phyloP scores from a whole-genome alignment of 148 eudicot genomes.

The Silene uniflora region DNA sequence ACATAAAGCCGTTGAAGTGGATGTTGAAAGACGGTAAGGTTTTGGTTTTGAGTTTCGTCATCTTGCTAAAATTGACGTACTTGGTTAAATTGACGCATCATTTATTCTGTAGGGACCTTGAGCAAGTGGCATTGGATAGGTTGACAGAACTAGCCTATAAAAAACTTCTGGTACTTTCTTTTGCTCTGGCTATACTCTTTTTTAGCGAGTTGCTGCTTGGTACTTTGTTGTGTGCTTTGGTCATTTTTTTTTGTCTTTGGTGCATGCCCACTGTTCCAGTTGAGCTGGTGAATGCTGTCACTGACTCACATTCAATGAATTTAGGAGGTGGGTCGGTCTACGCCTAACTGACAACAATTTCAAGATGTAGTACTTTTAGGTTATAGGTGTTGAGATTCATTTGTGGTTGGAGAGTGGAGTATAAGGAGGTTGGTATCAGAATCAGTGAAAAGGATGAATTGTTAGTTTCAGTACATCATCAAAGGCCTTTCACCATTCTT shows the following conservation, averaged over 20 bases:
- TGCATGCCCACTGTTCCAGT: neutral
- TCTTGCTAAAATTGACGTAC: neutral
- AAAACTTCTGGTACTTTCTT: conserved; percentile 58
- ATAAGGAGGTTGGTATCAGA: too few relatives aligned
- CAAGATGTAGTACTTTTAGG: neutral
- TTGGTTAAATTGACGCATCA: conserved; percentile 5
- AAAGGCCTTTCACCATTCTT: too few relatives aligned
- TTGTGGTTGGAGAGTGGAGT: too few relatives aligned
- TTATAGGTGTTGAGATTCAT: too few relatives aligned
- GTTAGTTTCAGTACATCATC: too few relatives aligned
- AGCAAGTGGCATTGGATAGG: conserved; percentile 63
- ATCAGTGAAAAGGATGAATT: too few relatives aligned
- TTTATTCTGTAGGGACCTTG: conserved; percentile 56
- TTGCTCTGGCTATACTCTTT: neutral
- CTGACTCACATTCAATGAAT: neutral
- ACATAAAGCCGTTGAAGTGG: conserved; percentile 44
- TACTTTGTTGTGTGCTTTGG: neutral
- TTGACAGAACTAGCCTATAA: conserved; percentile 64
- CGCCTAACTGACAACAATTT: neutral
- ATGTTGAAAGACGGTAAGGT: conserved; percentile 47
- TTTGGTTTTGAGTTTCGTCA: neutral
- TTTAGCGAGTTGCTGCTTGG: neutral
- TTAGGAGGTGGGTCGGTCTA: neutral
- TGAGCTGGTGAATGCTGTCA: neutral
- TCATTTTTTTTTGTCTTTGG: conserved; percentile 4